These are phyloP conservation scores for Carex arenaria DNA, from an alignment of 202 grass and related monocot species.

Conservation along the genomic window DNA sequence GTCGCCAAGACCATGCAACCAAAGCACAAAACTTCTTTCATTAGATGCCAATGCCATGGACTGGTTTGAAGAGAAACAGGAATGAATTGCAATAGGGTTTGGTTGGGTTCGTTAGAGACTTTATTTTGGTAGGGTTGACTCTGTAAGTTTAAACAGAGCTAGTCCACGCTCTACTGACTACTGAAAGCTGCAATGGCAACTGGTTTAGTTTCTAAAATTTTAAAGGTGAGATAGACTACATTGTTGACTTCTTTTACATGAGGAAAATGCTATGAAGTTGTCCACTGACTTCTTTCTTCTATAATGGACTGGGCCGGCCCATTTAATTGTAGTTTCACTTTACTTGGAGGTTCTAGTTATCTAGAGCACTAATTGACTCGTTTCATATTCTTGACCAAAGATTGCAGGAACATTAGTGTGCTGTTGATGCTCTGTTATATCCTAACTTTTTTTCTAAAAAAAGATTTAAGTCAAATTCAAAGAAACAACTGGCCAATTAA, in stretches of 20 bases:
- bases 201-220: neutral
- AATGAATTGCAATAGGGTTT: neutral
- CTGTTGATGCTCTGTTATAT: neutral
- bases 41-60: constrained; percentile 22
- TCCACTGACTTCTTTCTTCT: too few species aligned
- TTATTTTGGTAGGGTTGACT: neutral
- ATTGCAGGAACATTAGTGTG: too few species aligned
- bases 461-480: neutral
- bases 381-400: too few species aligned
- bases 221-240: neutral
- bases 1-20: constrained; percentile 68
- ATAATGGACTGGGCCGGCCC: too few species aligned
- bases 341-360: too few species aligned
- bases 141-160: neutral
- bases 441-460: neutral
- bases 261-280: neutral
- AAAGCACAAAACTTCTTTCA: constrained; percentile 43
- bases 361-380: too few species aligned
- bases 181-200: too few species aligned
- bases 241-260: neutral
- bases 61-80: neutral
- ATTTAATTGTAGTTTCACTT: too few species aligned
- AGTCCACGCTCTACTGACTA: neutral
- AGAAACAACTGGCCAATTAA: neutral
- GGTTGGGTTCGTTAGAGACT: neutral